Base-by-base conservation (phyloP, 371 early-diverging fungal species). In the Mucor circinelloides region DNA sequence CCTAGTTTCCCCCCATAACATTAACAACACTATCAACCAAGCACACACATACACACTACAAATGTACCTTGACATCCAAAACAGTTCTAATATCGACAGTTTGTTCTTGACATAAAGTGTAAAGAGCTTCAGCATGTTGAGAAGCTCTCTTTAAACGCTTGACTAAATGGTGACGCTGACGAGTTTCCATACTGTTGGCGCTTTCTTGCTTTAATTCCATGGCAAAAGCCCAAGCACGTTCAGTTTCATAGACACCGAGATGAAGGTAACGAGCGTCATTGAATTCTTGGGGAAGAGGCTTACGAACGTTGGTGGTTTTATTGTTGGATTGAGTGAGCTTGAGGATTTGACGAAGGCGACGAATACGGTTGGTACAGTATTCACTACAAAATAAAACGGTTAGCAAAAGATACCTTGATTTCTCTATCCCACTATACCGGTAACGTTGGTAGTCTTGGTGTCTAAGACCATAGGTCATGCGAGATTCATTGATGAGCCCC, bases 391-490 rank as follows among this genome's bases (percentile, higher is more conserved):
- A 10, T 27, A 6, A 58, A 31, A 25, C 42, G 32, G 25, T 48
- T 13, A 59, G 32, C 27, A 17, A 60, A 27, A 6, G 15, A 54
- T 1, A 19, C 13, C 30, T 38, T 19, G 13, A 50, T 9, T 27
- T 13, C 9, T 25, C 27, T 3, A 52, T 2, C 1, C 10, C 48
- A 21, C 12, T 13, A 63, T 82, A 87, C 87, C 90, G 81, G 70
- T 94, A 94, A 9, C 93, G 89, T 52, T 87, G 83, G 60, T 92
- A 93, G 67, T 94, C 95, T 72, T 93, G 87, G 62, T 93, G 93
- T 65, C 94, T 85, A 34, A 94, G 73, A 30, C 95, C 95, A 77
- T 94, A 90, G 10, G 89, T 88, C 77, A 88, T 87, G n/a, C 94
- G 86, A 8, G 90, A 86, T 27, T 91, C 91, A 67, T 85, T 86